Evolutionary conservation across 2,329 filamentous ascomycete species (phyloP).

Genomic region (Talaromyces verruculosus): DNA sequence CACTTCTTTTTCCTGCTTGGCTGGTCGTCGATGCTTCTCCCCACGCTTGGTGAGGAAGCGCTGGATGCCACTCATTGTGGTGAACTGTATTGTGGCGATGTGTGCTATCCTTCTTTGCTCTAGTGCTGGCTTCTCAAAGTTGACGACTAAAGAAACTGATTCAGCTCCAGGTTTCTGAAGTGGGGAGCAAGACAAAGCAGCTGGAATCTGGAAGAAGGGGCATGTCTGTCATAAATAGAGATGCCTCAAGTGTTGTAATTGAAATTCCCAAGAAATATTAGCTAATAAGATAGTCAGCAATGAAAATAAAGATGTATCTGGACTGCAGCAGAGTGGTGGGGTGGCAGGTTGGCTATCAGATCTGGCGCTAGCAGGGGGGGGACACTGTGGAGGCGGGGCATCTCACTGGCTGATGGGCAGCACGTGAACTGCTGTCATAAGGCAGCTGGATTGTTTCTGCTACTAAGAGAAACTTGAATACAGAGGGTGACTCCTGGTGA

Average conservation of each 20-base stretch:
- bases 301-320: neutral
- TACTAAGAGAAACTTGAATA: neutral
- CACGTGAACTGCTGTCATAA: slow-evolving; percentile 2
- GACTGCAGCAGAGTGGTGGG: neutral
- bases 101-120: neutral
- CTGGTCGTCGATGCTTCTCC: slow-evolving; percentile 34
- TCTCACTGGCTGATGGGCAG: neutral
- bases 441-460: neutral
- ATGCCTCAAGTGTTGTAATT: neutral
- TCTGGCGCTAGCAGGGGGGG: neutral
- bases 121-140: neutral
- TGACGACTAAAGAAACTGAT: neutral
- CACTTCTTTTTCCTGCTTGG: slow-evolving; percentile 36
- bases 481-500: too few species aligned
- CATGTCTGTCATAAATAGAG: slow-evolving; percentile 1
- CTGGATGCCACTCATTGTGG: slow-evolving; percentile 44
- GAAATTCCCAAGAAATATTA: neutral
- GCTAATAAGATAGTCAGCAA: neutral
- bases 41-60: slow-evolving; percentile 41
- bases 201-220: neutral
- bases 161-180: neutral
- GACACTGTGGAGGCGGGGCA: slow-evolving; percentile 9
- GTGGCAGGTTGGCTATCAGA: neutral
- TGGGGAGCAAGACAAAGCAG: neutral
- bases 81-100: neutral